Evolutionary conservation across 345 rosid species (phyloP), one percentile per base, ranked within the genome.

Genomic region (Xanthoceras sorbifolium): DNA sequence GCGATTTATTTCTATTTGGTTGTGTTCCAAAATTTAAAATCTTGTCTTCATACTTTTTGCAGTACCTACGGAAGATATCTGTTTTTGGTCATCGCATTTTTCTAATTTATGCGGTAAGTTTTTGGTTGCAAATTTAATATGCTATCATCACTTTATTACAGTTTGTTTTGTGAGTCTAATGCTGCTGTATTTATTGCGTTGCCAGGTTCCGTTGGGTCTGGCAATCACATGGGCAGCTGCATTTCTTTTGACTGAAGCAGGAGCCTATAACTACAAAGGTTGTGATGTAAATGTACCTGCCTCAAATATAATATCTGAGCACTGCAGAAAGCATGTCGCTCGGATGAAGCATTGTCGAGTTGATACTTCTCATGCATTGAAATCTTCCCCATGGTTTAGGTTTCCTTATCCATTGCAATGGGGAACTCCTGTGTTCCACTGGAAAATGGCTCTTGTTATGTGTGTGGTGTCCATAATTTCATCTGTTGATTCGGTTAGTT

Each of bases 321-420:
- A 89, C 86, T 95, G 99, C 92, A 87, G 98, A 87, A 89, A 89
- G 81, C 91, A 92, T 84, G 79, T 92, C 74, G 83, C 91, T 64
- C 87, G 86, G 80, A 90, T 95, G 94, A 93, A 88, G 88, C 84
- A 89, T 67, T 93, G 98, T 71, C 89, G 98, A 60, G 96, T 93
- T 68, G 95, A 93, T 83, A 90, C 96, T 69, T 93, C 94, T 73
- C 91, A 92, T 68, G 96, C 92, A n/a, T 80, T 95, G 78, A 89
- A 77, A 80, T 87, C 91, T 46, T 89, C 98, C 64, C 98, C 99
- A 40, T 93, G 98, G 98, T 93, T 95, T 80, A 92, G 99, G 82
- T 90, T 96, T 84, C 99, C 98, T 72, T 96, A 92, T 81, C 99
- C 99, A 26, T 80, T 96, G 76, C 98, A 96, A 79, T 96, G 99